These are phyloP conservation scores for Leccinum fallax DNA, from an alignment of 1,284 basidiomycete genomes.

Conservation along the genomic window DNA sequence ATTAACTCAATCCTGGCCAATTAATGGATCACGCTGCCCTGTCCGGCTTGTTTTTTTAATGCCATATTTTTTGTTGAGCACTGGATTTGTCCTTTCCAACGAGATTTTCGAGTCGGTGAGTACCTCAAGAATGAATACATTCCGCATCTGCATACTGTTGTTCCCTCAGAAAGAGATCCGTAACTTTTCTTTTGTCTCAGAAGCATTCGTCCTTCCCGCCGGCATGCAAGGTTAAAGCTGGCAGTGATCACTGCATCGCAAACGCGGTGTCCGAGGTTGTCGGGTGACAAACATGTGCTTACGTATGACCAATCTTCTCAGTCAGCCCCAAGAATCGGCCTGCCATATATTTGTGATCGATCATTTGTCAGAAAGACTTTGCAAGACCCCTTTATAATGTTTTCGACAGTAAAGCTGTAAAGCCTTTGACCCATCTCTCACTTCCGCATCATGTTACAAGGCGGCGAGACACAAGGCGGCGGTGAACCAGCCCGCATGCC, in stretches of 20 bases:
- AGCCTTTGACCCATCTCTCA: background rate
- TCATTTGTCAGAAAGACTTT: background rate
- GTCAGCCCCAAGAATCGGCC: background rate
- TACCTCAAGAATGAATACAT: constrained; percentile 2
- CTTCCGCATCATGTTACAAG: constrained; percentile 14
- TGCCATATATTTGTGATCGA: background rate
- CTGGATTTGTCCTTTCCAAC: background rate
- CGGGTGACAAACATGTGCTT: background rate
- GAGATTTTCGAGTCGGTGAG: constrained; percentile 9
- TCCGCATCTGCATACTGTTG: background rate
- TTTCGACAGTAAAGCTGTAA: background rate
- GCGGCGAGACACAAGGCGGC: background rate
- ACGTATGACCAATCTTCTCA: constrained; percentile 5
- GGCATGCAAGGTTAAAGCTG: background rate
- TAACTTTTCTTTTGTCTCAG: background rate
- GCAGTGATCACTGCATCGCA: background rate
- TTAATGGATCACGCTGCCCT: background rate
- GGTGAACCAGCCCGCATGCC: background rate
- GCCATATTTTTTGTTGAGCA: constrained; percentile 4
- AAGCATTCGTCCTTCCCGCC: background rate
- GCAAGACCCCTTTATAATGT: constrained; percentile 10
- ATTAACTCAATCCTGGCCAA: background rate
- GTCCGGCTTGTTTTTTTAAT: constrained; percentile 8
- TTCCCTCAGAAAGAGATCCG: background rate
- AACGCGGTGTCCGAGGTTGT: background rate